Evolutionary conservation across 164 flowering plant genomes (phyloP).

Genomic region (Magnolia kwangsiensis): DNA sequence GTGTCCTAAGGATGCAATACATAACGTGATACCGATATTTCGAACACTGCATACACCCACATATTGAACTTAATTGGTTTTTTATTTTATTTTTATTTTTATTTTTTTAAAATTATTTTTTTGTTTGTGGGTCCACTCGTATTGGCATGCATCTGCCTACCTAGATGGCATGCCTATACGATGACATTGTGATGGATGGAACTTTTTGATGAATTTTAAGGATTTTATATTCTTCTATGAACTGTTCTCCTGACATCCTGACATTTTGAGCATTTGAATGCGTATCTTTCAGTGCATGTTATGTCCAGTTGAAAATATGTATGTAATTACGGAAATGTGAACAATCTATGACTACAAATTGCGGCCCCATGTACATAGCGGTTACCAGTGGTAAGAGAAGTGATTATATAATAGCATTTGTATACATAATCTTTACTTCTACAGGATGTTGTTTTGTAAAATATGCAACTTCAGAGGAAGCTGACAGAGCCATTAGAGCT

Average conservation of each 20-base stretch:
- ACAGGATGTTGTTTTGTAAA: conserved; percentile 99
- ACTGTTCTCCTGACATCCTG: background rate
- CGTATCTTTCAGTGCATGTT: background rate
- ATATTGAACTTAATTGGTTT: too few species aligned
- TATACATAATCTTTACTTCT: conserved; percentile 28
- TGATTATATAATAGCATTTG: conserved; percentile 19
- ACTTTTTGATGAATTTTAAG: too few species aligned
- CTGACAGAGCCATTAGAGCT: conserved; percentile 87
- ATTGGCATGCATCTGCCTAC: too few species aligned
- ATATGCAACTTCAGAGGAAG: conserved; percentile 87
- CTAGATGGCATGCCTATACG: too few species aligned
- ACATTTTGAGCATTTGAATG: background rate
- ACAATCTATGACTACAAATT: background rate
- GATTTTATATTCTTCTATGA: background rate
- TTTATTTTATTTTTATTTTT: too few species aligned
- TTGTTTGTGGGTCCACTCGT: too few species aligned
- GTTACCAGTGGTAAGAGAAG: conserved; percentile 8
- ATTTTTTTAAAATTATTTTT: too few species aligned
- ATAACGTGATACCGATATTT: too few species aligned
- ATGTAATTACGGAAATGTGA: background rate
- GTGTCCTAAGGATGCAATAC: too few species aligned
- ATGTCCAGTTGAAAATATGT: background rate
- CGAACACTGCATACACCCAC: too few species aligned
- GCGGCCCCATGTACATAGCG: background rate
- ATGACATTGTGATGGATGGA: too few species aligned